phyloP scores from a whole-genome alignment of 129 eudicot species.

The Cynara cardunculus region DNA sequence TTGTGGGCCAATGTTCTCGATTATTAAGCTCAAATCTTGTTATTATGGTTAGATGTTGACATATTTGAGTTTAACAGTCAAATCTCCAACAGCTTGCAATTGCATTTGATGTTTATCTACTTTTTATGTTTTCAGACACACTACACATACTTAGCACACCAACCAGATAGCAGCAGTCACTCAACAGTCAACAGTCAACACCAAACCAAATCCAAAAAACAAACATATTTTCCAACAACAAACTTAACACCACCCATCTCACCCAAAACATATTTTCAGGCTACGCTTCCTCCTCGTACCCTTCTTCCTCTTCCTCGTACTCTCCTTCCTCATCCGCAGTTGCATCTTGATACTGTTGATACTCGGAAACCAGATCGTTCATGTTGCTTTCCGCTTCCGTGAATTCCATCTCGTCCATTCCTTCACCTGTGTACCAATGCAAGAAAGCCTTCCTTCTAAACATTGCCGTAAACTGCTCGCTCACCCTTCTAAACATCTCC shows the following conservation, averaged over 20 bases:
- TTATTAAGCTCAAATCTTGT: no score
- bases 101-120: neutral
- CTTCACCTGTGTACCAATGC: slow-evolving; percentile 83
- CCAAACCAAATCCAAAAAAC: slow-evolving; percentile 15
- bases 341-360: slow-evolving; percentile 83
- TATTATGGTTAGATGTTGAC: no score
- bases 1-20: no score
- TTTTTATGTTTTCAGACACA: neutral
- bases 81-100: neutral
- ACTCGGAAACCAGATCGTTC: slow-evolving; percentile 73
- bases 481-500: slow-evolving; percentile 69
- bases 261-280: neutral
- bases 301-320: slow-evolving; percentile 61
- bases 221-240: slow-evolving; percentile 15
- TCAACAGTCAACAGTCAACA: neutral
- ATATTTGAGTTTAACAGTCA: neutral
- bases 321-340: slow-evolving; percentile 73
- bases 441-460: slow-evolving; percentile 76
- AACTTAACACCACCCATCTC: neutral
- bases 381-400: slow-evolving; percentile 70
- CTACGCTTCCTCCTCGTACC: slow-evolving; percentile 49
- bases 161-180: neutral
- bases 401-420: slow-evolving; percentile 79
- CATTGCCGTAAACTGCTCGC: slow-evolving; percentile 77
- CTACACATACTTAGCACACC: neutral